Evolutionary conservation across 2,329 filamentous ascomycete genomes (phyloP), one percentile per base, ranked within the genome.

Genomic region (Penicillium palitans): DNA sequence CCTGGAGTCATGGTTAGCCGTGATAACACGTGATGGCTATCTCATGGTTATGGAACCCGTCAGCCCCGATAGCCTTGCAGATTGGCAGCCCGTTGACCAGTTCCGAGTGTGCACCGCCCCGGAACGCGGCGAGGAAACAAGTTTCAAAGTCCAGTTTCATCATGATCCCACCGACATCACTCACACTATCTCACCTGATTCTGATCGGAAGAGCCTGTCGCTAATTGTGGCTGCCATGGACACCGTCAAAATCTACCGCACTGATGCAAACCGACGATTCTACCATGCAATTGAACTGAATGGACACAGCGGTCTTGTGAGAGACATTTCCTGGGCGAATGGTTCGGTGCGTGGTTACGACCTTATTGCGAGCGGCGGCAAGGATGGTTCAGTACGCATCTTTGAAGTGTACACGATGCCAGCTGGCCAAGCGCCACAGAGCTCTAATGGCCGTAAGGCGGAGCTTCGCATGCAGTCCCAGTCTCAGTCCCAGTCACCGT

Each of bases 311-410:
- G 87, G 88, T 0, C 81, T 98, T 40, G 90, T 97, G 7, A 84
- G 93, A 48, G 93, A 97, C 72, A 85, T 97, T 1, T 88, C 91
- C 2, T 99, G 95, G 95, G 91, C 93, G 1, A 90, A 92, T 48
- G 93, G 92, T 13, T 96, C 92, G 64, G 91, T 96, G 68, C 82
- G 93, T 40, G 93, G 93, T 1, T 93, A 91, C 72, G 95, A 99
- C 73, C 84, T 93, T 57, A 84, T 98, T 66, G 95, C 93, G 3
- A 96, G 93, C 6, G 93, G 92, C 2, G 95, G 91, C 72, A 96
- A 96, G 74, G 95, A 99, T 72, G 93, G 95, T 3, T 88, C 87
- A 66, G 87, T 97, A 41, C 84, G 93, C 41, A 89, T 99, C n/a
- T 96, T 96, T 70, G 87, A 93, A 67, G 70, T 78, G 4, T 76